Evolutionary conservation across 345 rosid genomes (phyloP), one percentile per base, ranked within the genome.

Genomic region (Lepidium africanum): DNA sequence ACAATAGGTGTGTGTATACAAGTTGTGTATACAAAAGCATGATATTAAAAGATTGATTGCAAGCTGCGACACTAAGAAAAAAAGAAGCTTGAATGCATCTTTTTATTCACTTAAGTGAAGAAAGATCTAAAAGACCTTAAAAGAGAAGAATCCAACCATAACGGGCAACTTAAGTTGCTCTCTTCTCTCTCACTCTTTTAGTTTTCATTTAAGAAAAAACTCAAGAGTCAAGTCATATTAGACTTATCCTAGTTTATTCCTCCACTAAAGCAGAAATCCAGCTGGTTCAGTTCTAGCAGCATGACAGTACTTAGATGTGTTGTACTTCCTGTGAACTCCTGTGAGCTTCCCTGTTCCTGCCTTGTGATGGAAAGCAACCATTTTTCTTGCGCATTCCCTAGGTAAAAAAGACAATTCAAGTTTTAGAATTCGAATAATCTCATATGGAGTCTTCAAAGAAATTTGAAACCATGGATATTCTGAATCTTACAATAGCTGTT

Each of bases 331-430:
- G 72, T 86, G 85, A 25, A 84, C 96, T 33, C 97, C 97, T 1
- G 96, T 86, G 5, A 91, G 89, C 78, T 87, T 89, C 69, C 96
- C 96, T 9, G 79, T 73, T 59, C 85, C 90, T 37, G 99, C 83
- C 75, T 81, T 82, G 71, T 81, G 79, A 82, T 94, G 97, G 65
- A 82, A 84, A 63, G 52, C 67, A 35, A 84, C 96, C 86, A 94
- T 94, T 79, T 84, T 63, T 77, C 79, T 81, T 38, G 91, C 80
- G 77, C 97, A 94, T 75, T 68, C 89, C 76, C 97, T 94, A 48
- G 5, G 7, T 16, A 10, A 43, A 53, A 32, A 64, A 25, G 40
- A 37, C 1, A 32, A 52, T 42, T 50, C 43, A 39, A 13, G 15
- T 16, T 10, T 67, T 59, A 46, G 36, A 46, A 54, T 54, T 60